These are phyloP conservation scores for Pseudozyma thailandica DNA, from an alignment of 1,284 basidiomycete species.

Conservation along the genomic window DNA sequence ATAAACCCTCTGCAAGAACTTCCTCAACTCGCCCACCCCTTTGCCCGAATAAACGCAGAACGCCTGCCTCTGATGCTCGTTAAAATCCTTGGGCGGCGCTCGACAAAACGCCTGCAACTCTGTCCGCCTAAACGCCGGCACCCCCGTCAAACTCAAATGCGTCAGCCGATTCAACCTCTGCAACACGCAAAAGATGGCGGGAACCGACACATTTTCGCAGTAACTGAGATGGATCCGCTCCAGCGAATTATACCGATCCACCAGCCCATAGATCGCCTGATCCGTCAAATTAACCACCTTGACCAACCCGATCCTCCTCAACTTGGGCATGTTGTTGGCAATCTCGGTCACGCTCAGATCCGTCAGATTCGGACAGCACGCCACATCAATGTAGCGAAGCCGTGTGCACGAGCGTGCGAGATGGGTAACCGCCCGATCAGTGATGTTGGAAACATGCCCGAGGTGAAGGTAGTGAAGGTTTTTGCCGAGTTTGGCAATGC, in stretches of 20 bases:
- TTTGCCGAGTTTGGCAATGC: constrained; percentile 86
- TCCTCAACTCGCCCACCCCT: constrained; percentile 84
- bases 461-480: constrained; percentile 95
- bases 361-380: constrained; percentile 90
- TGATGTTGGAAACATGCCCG: constrained; percentile 86
- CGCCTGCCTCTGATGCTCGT: constrained; percentile 84
- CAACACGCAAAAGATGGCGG: constrained; percentile 89
- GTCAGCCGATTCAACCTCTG: constrained; percentile 87
- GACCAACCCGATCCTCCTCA: constrained; percentile 93
- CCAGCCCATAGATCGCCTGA: constrained; percentile 87
- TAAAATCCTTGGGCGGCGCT: constrained; percentile 88
- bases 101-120: constrained; percentile 92
- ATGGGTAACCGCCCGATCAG: constrained; percentile 85
- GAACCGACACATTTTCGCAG: constrained; percentile 92
- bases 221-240: constrained; percentile 97
- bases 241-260: constrained; percentile 76
- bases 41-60: constrained; percentile 98
- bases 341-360: constrained; percentile 95
- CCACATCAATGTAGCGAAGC: constrained; percentile 95
- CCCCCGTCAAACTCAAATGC: constrained; percentile 95
- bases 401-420: constrained; percentile 89
- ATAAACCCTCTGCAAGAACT: constrained; percentile 69
- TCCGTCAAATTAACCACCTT: constrained; percentile 91
- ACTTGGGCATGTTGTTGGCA: constrained; percentile 81
- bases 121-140: constrained; percentile 84